A percentile compares a stretch with the other conserved stretches of the same genome.
These are phyloP conservation scores for Coniophora puteana DNA, from an alignment of 1,284 basidiomycete genomes.

Conservation along the genomic window DNA sequence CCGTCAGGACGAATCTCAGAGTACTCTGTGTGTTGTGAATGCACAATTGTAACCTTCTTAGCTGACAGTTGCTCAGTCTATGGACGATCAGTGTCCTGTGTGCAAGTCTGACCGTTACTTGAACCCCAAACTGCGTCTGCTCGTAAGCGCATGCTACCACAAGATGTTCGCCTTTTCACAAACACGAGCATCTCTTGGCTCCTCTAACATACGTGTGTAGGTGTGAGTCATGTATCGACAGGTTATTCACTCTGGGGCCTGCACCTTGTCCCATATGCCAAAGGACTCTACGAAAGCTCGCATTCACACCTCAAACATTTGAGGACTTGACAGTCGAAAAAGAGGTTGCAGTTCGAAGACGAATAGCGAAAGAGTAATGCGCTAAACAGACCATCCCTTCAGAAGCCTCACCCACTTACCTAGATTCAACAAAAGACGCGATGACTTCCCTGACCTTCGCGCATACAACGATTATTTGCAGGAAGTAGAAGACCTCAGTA, in stretches of 20 bases:
- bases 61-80: constrained; percentile 51
- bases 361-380: constrained; percentile 79
- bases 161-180: constrained; percentile 71
- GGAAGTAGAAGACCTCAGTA: constrained; percentile 93
- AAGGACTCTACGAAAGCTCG: constrained; percentile 87
- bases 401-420: background rate
- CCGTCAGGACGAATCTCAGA: constrained; percentile 74
- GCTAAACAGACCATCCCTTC: too few relatives aligned
- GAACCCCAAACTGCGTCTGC: constrained; percentile 89
- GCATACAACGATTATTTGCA: constrained; percentile 97
- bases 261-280: constrained; percentile 95
- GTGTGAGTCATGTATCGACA: constrained; percentile 98
- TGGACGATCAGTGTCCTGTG: constrained; percentile 94
- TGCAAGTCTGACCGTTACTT: constrained; percentile 97
- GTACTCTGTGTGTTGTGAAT: constrained; percentile 56
- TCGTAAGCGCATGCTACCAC: constrained; percentile 97
- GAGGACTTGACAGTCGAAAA: constrained; percentile 97
- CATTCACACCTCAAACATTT: constrained; percentile 96
- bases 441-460: constrained; percentile 82
- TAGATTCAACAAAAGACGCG: constrained; percentile 90
- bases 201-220: constrained; percentile 36
- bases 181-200: constrained; percentile 7
- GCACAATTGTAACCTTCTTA: constrained; percentile 1
- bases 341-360: constrained; percentile 86
- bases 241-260: constrained; percentile 93